These are phyloP conservation scores for Anisodus tanguticus DNA, from an alignment of 257 asterid species.

Conservation along the genomic window DNA sequence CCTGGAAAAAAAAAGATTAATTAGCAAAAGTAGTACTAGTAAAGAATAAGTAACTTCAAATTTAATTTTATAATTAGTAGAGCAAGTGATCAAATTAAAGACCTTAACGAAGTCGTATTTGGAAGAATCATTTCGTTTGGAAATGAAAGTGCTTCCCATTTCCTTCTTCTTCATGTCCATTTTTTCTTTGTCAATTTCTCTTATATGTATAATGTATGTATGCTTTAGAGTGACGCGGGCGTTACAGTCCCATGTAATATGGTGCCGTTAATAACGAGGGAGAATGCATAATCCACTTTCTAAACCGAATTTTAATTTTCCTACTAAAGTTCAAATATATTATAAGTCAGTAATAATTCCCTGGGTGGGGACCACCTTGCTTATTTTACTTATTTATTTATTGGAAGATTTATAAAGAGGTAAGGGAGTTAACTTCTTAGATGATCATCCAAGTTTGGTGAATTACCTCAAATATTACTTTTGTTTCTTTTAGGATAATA, in stretches of 20 bases:
- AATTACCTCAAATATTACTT: too few species aligned
- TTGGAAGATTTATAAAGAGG: too few species aligned
- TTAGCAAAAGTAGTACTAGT: not conserved
- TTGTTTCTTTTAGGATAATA: too few species aligned
- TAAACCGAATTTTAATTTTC: not conserved
- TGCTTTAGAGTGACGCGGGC: slow-evolving; percentile 4
- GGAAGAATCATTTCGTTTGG: slow-evolving; percentile 86
- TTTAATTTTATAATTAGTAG: not conserved
- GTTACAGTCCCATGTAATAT: slow-evolving; percentile 4
- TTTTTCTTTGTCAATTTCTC: slow-evolving; percentile 35
- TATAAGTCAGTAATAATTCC: not conserved
- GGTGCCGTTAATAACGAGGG: slow-evolving; percentile 22
- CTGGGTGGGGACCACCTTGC: not conserved
- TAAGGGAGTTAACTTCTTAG: too few species aligned
- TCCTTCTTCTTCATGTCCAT: slow-evolving; percentile 23
- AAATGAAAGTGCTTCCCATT: slow-evolving; percentile 59
- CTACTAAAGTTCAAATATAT: too few species aligned
- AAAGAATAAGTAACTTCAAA: not conserved
- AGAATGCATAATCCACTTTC: not conserved
- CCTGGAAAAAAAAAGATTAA: slow-evolving; percentile 46
- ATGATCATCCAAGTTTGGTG: too few species aligned
- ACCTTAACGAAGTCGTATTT: slow-evolving; percentile 99
- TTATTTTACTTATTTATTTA: not conserved
- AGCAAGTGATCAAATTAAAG: not conserved
- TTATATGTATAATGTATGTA: not conserved